Evolutionary conservation across 257 asterid species (phyloP), one percentile per base, ranked within the genome.

Genomic region (Datura wrightii): DNA sequence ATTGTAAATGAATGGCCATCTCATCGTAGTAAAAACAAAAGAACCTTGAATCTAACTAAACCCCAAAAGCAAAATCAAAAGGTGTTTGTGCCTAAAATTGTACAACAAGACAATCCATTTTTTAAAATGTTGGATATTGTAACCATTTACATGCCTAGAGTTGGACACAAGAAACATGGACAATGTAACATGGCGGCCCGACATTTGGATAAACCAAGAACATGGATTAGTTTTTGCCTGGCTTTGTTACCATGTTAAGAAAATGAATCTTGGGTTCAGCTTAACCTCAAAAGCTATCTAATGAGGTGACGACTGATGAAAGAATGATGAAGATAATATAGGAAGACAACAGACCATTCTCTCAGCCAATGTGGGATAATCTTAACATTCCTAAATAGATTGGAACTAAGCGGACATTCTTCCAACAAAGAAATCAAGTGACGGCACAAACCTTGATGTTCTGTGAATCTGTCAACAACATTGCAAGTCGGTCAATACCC

Each of bases 391-490:
- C 6, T 8, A 41, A 24, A 19, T 15, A 46, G 52, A 36, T 56
- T 41, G 81, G 80, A 65, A 19, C 56, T 8, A 63, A 16, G 66
- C 0, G 11, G 8, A 15, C 3, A 16, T n/a, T 69, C 39, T 72
- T 6, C 66, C 24, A 37, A 62, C 41, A 65, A 44, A 46, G 11
- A 41, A 71, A 70, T 13, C 59, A 79, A 46, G 14, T 18, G 58
- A 54, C 6, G 52, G 13, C 16, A 36, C 80, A 56, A 50, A 93
- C 98, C 99, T 96, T 96, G 83, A 96, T 96, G 86, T 96, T 96
- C 90, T 94, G 99, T 46, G 98, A 94, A 84, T 96, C 98, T 13
- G 98, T 94, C 89, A 96, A 87, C 88, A 94, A 70, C 99, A 96
- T 96, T 1, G 97, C 81, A 9, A 96, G 79, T n/a, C 98, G 93